Percentiles rank a stretch among this genome's conserved stretches.
Conservation (phyloP, 2,329 filamentous ascomycete genomes). For the Trichophyton simii region DNA sequence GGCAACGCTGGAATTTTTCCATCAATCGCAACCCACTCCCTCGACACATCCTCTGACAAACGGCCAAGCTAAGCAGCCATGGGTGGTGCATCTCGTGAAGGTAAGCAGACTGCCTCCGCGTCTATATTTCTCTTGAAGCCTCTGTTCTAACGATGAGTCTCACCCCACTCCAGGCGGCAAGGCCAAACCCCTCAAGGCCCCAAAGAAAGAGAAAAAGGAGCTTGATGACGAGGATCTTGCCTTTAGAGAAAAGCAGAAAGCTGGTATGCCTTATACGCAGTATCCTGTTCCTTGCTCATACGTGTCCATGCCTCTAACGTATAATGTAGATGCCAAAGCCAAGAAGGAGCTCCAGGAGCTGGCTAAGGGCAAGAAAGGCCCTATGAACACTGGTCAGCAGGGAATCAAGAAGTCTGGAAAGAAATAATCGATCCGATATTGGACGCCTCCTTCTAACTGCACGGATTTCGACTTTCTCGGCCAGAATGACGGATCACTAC, state of each 20-base stretch:
- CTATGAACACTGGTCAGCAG: slow-evolving; percentile 68
- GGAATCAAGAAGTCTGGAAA: slow-evolving; percentile 98
- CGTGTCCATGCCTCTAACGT: background rate
- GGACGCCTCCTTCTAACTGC: background rate
- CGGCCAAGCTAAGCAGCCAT: slow-evolving; percentile 31
- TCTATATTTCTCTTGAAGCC: background rate
- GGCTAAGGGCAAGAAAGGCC: slow-evolving; percentile 68
- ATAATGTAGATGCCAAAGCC: slow-evolving; percentile 58
- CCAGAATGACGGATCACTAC: background rate
- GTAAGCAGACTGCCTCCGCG: slow-evolving; percentile 26
- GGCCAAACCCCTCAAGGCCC: slow-evolving; percentile 71
- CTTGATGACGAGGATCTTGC: slow-evolving; percentile 78
- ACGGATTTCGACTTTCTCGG: background rate
- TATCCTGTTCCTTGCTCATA: background rate
- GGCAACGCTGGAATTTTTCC: background rate
- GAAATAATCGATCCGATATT: slow-evolving; percentile 50
- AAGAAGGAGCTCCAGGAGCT: slow-evolving; percentile 73
- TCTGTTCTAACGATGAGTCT: background rate
- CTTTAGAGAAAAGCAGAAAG: slow-evolving; percentile 69
- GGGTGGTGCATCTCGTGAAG: slow-evolving; percentile 57
- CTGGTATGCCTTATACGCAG: slow-evolving; percentile 47
- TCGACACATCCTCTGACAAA: background rate
- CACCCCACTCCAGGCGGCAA: slow-evolving; percentile 52
- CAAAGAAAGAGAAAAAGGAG: slow-evolving; percentile 75
- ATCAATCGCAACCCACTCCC: background rate